phyloP scores from a whole-genome alignment of 495 filamentous ascomycete species.

The Penicillium waksmanii region DNA sequence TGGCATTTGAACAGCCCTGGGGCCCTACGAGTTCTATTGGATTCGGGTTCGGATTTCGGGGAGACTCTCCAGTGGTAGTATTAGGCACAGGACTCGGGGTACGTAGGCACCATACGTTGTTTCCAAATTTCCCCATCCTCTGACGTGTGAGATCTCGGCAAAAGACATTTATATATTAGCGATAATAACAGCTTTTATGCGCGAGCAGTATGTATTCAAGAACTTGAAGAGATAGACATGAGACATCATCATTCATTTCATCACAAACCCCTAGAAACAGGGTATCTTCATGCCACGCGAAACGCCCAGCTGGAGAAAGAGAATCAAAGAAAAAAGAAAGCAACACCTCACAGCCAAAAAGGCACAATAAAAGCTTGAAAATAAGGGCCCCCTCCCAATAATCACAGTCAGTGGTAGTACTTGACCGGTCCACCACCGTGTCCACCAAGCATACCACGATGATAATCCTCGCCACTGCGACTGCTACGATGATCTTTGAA shows the following conservation, averaged over 20 bases:
- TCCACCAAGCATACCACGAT: conserved; percentile 42
- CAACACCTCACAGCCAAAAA: background rate
- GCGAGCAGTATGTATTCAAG: conserved; percentile 4
- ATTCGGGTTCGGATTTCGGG: too few relatives aligned
- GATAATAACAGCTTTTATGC: too few relatives aligned
- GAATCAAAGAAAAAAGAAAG: conserved; percentile 11
- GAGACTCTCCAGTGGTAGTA: too few relatives aligned
- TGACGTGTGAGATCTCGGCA: too few relatives aligned
- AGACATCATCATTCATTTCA: conserved; percentile 24
- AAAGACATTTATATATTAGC: too few relatives aligned
- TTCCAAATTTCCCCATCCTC: too few relatives aligned
- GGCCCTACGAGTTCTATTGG: too few relatives aligned
- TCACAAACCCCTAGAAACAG: conserved; percentile 21
- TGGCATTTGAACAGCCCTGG: too few relatives aligned
- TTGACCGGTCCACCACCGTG: conserved; percentile 40
- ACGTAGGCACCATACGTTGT: too few relatives aligned
- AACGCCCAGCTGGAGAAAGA: conserved; percentile 23
- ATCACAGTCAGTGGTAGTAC: conserved; percentile 34
- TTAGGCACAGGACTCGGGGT: too few relatives aligned
- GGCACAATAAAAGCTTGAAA: conserved; percentile 6
- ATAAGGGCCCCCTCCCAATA: conserved; percentile 8
- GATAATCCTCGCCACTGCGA: conserved; percentile 44
- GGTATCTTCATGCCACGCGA: conserved; percentile 30
- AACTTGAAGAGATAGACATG: conserved; percentile 20
- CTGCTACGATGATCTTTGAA: conserved; percentile 32